Evolutionary conservation across 345 rosid species (phyloP).

Genomic region (Linum usitatissimum): DNA sequence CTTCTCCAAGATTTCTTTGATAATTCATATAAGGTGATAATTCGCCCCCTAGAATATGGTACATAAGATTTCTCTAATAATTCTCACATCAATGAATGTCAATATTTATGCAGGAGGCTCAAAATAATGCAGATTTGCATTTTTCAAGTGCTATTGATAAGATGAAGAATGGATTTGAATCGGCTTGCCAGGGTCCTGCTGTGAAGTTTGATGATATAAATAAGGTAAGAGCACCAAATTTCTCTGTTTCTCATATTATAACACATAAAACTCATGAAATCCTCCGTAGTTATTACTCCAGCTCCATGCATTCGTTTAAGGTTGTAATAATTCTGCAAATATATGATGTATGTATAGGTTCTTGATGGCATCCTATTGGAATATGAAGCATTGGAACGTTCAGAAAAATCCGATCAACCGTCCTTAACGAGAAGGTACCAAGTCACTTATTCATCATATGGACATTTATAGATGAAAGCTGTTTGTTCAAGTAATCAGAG

Average conservation of each 20-base stretch:
- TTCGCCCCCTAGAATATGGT: background rate
- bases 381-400: background rate
- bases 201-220: background rate
- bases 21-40: too few species aligned
- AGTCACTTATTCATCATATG: background rate
- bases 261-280: background rate
- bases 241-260: background rate
- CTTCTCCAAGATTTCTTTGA: background rate
- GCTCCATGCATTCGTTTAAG: background rate
- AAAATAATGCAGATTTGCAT: background rate
- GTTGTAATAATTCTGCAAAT: background rate
- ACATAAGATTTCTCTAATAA: background rate
- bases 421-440: background rate
- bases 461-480: background rate
- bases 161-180: background rate
- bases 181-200: background rate
- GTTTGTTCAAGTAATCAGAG: background rate
- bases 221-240: background rate
- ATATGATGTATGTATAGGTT: background rate
- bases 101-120: background rate
- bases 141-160: background rate
- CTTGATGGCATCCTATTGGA: background rate
- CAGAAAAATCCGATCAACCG: background rate
- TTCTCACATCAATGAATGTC: background rate
- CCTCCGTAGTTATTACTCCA: background rate